Percentiles rank a stretch among this genome's conserved stretches.
Conservation (phyloP, 2,329 filamentous ascomycete genomes). For the Fusarium solani-melongenae region DNA sequence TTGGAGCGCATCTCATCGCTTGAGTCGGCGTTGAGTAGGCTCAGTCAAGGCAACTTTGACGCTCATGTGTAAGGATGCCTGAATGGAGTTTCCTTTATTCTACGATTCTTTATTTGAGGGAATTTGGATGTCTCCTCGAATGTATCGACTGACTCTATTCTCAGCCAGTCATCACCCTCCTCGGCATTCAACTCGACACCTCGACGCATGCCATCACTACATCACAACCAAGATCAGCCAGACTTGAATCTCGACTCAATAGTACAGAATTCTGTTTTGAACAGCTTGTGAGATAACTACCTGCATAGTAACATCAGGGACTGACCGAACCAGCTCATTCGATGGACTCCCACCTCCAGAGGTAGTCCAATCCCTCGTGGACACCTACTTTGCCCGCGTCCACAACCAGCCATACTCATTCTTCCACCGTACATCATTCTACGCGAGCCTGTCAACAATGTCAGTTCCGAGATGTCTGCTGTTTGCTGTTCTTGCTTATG, state of each 20-base stretch:
- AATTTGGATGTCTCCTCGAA: background rate
- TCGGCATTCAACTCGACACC: background rate
- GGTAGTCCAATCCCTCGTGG: slow-evolving; percentile 39
- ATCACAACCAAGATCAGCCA: background rate
- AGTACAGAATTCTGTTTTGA: background rate
- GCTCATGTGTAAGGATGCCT: background rate
- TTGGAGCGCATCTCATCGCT: slow-evolving; percentile 11
- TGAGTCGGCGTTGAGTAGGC: slow-evolving; percentile 2
- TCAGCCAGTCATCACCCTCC: background rate
- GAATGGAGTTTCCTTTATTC: background rate
- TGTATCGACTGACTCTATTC: background rate
- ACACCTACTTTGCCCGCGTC: slow-evolving; percentile 47
- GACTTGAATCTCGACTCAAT: background rate
- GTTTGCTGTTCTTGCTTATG: background rate
- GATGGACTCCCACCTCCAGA: slow-evolving; percentile 3
- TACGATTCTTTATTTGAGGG: background rate
- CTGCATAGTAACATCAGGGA: background rate
- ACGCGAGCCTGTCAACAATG: background rate
- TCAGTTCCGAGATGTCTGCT: background rate
- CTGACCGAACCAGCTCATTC: background rate
- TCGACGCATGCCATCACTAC: background rate
- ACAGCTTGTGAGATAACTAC: background rate
- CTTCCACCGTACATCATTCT: slow-evolving; percentile 16
- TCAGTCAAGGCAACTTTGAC: slow-evolving; percentile 9
- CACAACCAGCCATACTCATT: slow-evolving; percentile 40